Percentiles rank a stretch among this genome's conserved stretches.
Evolutionary conservation across 2,329 filamentous ascomycete genomes (phyloP).

Genomic region (Alternaria infectoria): DNA sequence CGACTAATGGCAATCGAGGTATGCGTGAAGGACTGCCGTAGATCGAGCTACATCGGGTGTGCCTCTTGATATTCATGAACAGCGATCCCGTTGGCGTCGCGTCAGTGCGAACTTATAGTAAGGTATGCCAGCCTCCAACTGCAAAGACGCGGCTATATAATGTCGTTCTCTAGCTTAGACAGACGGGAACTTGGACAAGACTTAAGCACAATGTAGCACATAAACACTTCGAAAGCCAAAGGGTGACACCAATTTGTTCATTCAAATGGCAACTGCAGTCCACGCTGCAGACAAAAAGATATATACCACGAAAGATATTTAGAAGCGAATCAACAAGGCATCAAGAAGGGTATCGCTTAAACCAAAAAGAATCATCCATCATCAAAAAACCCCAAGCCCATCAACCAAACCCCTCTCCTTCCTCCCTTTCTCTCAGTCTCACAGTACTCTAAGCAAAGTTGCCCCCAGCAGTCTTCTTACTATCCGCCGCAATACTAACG

Average conservation of each 20-base stretch:
- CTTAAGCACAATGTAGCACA: background rate
- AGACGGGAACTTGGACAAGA: fast-evolving
- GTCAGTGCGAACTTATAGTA: fast-evolving
- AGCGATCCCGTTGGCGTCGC: background rate
- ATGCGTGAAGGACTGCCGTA: background rate
- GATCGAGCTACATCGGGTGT: too few species aligned
- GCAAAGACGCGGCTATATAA: fast-evolving
- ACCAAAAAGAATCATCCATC: background rate
- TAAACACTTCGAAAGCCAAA: fast-evolving
- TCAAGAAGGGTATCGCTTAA: background rate
- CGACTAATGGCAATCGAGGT: background rate
- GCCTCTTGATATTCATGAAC: too few species aligned
- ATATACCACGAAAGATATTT: background rate
- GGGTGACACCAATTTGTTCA: background rate
- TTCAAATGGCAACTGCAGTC: background rate
- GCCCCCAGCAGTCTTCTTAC: constrained; percentile 32
- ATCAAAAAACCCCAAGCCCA: background rate
- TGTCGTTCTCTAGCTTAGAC: background rate
- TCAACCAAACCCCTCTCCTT: background rate
- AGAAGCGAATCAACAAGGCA: background rate
- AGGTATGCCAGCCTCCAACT: background rate
- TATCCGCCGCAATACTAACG: constrained; percentile 52
- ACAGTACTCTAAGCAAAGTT: constrained; percentile 36
- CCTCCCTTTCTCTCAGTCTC: too few species aligned
- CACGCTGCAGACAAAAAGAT: background rate